These are phyloP conservation scores for Solanum rostratum DNA, from an alignment of 257 asterid genomes.

Conservation along the genomic window DNA sequence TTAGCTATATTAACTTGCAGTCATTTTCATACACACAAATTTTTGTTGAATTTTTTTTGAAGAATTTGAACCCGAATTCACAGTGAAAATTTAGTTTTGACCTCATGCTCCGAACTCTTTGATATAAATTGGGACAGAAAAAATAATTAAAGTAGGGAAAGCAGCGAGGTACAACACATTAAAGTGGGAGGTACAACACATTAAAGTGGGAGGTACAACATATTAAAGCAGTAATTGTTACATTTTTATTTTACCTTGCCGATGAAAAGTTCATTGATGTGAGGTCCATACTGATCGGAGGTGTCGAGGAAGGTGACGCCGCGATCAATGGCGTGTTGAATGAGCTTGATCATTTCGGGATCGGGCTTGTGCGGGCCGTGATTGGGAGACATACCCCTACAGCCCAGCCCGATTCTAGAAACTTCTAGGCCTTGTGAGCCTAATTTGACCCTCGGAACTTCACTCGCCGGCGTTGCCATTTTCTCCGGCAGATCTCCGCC, in stretches of 20 bases:
- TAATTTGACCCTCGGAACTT: constrained; percentile 10
- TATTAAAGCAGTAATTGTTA: background rate
- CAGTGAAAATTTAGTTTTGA: background rate
- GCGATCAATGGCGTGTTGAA: constrained; percentile 14
- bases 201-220: background rate
- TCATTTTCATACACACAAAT: background rate
- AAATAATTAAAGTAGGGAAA: background rate
- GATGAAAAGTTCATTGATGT: constrained; percentile 19
- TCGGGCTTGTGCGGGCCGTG: constrained; percentile 22
- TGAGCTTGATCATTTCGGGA: constrained; percentile 19
- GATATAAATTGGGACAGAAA: background rate
- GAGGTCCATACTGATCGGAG: constrained; percentile 21
- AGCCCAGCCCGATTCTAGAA: constrained; percentile 18
- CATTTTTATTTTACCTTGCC: constrained; percentile 11
- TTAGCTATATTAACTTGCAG: background rate
- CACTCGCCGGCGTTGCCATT: background rate
- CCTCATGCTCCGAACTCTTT: too few relatives aligned
- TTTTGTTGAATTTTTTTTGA: background rate
- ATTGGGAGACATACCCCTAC: constrained; percentile 16
- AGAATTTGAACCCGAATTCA: background rate
- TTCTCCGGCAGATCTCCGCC: background rate
- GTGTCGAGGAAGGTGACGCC: constrained; percentile 26
- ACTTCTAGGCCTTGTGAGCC: constrained; percentile 23
- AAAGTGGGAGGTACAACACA: background rate
- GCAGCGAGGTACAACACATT: background rate